Evolutionary conservation across 202 grass and related monocot species (phyloP), one percentile per base, ranked within the genome.

Genomic region (Panicum virgatum): DNA sequence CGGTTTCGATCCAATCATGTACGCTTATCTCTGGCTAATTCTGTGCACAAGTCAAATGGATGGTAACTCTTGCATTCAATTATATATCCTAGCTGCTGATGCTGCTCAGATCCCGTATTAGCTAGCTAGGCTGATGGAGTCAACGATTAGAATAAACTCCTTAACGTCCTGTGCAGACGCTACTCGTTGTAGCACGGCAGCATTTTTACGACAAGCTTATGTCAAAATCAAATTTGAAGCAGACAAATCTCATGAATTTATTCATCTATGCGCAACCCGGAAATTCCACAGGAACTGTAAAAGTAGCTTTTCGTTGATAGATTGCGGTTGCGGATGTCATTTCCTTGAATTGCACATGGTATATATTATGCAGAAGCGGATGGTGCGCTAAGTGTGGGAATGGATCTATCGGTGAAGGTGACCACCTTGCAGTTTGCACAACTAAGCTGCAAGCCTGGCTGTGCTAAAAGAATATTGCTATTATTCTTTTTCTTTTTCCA

Each of bases 1-100:
- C 27, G 5, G 5, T 16, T 7, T 62, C 14, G 27, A 6, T 62
- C 26, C 15, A 29, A 27, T 29, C 2, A 2, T 29, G 4, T 27
- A 60, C 3, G 25, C 25, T 29, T 20, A 56, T 46, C 60, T 53
- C 58, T 62, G 27, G 65, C 51, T 18, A 65, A 77, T 70, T 13
- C n/a, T 26, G 6, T 66, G 66, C 12, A 34, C 40, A 79, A 50
- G 80, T 88, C 74, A n/a, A 73, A 67, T 9, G 48, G 40, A 30
- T 50, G 38, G 19, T 47, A 58, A 23, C 25, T 40, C 39, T n/a
- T 18, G 32, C 7, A n/a, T n/a, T n/a, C n/a, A n/a, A n/a, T n/a
- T n/a, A n/a, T n/a, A n/a, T n/a, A n/a, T n/a, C n/a, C n/a, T n/a
- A n/a, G n/a, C n/a, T n/a, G n/a, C n/a, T n/a, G n/a, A n/a, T n/a